phyloP scores from a whole-genome alignment of 139 green algal genomes.

The Chlorella sp. region DNA sequence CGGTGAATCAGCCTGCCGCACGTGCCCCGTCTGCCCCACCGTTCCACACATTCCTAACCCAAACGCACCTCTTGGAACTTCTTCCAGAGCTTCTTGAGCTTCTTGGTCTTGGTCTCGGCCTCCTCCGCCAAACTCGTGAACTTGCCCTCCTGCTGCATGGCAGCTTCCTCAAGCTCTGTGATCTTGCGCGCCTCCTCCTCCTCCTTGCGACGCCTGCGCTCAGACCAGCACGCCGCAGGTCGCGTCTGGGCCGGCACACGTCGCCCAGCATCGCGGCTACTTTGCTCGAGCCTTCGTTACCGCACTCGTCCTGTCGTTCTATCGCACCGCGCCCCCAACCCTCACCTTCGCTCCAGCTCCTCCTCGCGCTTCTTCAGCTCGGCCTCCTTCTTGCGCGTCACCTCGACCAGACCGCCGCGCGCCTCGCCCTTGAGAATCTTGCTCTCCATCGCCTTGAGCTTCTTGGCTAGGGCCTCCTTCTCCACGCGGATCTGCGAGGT shows the following conservation, averaged over 20 bases:
- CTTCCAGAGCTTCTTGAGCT: slow-evolving; percentile 64
- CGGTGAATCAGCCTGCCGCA: background rate
- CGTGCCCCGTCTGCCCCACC: background rate
- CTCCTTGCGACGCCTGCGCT: slow-evolving; percentile 36
- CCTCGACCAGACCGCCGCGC: slow-evolving; percentile 43
- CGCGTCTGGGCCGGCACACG: too few relatives aligned
- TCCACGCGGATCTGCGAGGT: slow-evolving; percentile 41
- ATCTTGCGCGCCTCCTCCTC: slow-evolving; percentile 42
- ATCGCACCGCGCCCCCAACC: too few relatives aligned
- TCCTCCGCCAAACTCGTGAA: slow-evolving; percentile 64
- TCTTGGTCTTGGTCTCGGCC: slow-evolving; percentile 59
- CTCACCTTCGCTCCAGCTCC: slow-evolving; percentile 36
- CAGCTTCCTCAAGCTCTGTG: slow-evolving; percentile 50
- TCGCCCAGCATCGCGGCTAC: too few relatives aligned
- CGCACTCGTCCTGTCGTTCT: background rate
- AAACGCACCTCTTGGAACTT: slow-evolving; percentile 33
- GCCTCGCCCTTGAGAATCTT: slow-evolving; percentile 65
- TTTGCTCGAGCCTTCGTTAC: background rate
- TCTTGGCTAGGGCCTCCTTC: slow-evolving; percentile 47
- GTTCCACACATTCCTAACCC: background rate
- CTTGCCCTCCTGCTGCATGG: slow-evolving; percentile 45
- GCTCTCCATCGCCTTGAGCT: slow-evolving; percentile 61
- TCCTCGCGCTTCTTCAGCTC: slow-evolving; percentile 47
- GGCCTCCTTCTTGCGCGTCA: slow-evolving; percentile 53
- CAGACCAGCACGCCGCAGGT: too few relatives aligned